A percentile compares a stretch with the other conserved stretches of the same genome.
Evolutionary conservation across 2,329 filamentous ascomycete genomes (phyloP).

Genomic region (Aschersonia sp.): DNA sequence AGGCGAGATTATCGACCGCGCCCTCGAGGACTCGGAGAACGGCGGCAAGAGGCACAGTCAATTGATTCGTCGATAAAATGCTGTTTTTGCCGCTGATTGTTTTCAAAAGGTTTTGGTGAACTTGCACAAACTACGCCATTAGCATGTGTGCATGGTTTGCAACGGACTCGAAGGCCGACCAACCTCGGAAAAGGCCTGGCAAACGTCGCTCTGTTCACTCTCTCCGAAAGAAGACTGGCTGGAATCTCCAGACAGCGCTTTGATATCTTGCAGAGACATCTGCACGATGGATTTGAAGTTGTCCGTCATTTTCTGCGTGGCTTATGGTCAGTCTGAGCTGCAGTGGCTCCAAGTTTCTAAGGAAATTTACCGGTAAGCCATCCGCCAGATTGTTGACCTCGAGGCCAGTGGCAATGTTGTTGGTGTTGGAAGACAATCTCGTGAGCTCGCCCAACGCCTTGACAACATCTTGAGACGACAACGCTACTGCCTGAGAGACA

Average conservation of each 20-base stretch:
- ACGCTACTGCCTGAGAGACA: slow-evolving; percentile 3
- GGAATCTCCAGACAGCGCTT: neutral
- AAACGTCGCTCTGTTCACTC: neutral
- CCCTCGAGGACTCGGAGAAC: slow-evolving; percentile 7
- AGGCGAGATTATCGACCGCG: slow-evolving; percentile 7
- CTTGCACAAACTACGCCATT: slow-evolving; percentile 4
- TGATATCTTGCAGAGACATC: neutral
- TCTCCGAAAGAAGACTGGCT: neutral
- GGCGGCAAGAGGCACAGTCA: slow-evolving; percentile 6
- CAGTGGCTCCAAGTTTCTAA: neutral
- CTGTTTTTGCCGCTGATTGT: slow-evolving; percentile 5
- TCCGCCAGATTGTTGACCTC: neutral
- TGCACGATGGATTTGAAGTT: neutral
- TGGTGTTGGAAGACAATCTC: neutral
- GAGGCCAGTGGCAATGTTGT: neutral
- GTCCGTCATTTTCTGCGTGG: neutral
- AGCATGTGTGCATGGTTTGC: neutral
- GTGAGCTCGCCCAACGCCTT: slow-evolving; percentile 4
- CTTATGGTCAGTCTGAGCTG: neutral
- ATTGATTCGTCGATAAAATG: slow-evolving; percentile 4
- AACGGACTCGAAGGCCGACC: neutral
- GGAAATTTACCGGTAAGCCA: neutral
- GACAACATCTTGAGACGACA: slow-evolving; percentile 3
- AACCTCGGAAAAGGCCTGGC: neutral
- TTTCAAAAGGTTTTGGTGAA: slow-evolving; percentile 8